Evolutionary conservation across 306 rosid species (phyloP).

Genomic region (Sophora flavescens): DNA sequence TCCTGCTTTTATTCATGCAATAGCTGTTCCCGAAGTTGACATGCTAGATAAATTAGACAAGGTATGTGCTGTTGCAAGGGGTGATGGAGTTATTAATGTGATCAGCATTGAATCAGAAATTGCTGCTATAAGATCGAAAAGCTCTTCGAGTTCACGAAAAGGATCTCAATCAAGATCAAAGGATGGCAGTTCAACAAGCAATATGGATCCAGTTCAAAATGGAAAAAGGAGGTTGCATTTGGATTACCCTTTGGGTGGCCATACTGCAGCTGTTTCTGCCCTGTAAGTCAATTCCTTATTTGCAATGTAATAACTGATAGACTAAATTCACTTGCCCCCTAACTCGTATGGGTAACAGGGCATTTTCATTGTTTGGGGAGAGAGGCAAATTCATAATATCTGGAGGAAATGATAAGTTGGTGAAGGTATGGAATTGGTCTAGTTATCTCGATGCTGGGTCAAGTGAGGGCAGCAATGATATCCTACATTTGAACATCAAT

Average conservation of each 20-base stretch:
- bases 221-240: constrained; percentile 69
- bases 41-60: constrained; percentile 75
- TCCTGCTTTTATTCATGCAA: constrained; percentile 89
- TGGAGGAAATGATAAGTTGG: constrained; percentile 84
- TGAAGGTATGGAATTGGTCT: constrained; percentile 91
- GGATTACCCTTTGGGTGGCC: constrained; percentile 87
- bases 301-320: constrained; percentile 30
- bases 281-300: constrained; percentile 64
- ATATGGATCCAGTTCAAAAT: constrained; percentile 54
- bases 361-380: constrained; percentile 83
- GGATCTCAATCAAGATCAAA: constrained; percentile 67
- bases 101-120: constrained; percentile 77
- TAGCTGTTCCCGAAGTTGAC: constrained; percentile 84
- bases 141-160: constrained; percentile 60
- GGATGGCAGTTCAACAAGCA: constrained; percentile 48
- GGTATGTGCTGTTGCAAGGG: constrained; percentile 86
- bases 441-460: constrained; percentile 50
- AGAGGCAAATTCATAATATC: constrained; percentile 85
- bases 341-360: constrained; percentile 62
- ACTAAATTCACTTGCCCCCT: constrained; percentile 44
- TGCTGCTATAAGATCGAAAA: constrained; percentile 56
- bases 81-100: constrained; percentile 79
- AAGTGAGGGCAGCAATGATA: constrained; percentile 41
- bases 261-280: constrained; percentile 81
- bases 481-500: constrained; percentile 58